A percentile compares a stretch with the other conserved stretches of the same genome.
Conservation (phyloP, 2,329 filamentous ascomycete species). For the Cordyceps pruinosa region DNA sequence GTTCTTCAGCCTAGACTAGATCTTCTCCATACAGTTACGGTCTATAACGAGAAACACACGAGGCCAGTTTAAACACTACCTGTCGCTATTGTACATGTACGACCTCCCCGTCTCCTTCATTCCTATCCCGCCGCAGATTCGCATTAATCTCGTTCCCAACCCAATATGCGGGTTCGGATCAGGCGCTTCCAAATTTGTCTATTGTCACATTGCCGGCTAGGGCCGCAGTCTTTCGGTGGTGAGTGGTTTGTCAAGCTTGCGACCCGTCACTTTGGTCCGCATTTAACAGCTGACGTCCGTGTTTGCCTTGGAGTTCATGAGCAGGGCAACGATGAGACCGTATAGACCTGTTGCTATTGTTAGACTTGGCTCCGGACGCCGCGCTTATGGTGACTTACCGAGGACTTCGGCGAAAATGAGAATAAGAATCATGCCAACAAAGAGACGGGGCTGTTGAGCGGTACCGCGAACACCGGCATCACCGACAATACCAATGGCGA, state of each 20-base stretch:
- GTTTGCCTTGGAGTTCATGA: constrained; percentile 95
- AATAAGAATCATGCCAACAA: constrained; percentile 97
- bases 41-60: constrained; percentile 41
- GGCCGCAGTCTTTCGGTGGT: constrained; percentile 3
- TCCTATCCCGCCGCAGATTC: constrained; percentile 5
- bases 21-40: constrained; percentile 33
- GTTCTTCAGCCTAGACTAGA: constrained; percentile 35
- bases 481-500: constrained; percentile 82
- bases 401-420: constrained; percentile 99
- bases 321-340: constrained; percentile 94
- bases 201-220: constrained; percentile 3
- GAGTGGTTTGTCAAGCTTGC: constrained; percentile 31
- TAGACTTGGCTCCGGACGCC: not conserved
- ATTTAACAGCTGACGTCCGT: constrained; percentile 56
- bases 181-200: constrained; percentile 6
- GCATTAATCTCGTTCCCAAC: constrained; percentile 8
- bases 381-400: constrained; percentile 52
- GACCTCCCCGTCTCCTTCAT: constrained; percentile 22
- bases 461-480: constrained; percentile 84
- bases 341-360: constrained; percentile 67
- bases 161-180: not conserved
- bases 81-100: constrained; percentile 48
- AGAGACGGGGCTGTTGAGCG: constrained; percentile 76
- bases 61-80: constrained; percentile 33
- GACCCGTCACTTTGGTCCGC: constrained; percentile 17